Base-by-base conservation (phyloP, 1,139 yeast species). In the Kluyveromyces sp. region DNA sequence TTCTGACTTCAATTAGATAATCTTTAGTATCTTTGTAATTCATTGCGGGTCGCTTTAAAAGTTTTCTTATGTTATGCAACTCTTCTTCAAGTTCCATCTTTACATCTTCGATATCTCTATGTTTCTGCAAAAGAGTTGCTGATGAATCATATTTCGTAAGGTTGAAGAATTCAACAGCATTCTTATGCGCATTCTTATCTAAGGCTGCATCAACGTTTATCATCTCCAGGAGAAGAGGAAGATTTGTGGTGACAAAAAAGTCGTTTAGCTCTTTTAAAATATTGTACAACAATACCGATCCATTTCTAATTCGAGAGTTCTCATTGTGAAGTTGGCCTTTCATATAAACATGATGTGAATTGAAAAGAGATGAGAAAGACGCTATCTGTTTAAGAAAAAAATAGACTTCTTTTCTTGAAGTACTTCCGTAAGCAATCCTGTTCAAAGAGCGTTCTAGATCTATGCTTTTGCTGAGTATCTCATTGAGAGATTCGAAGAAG, bases 361-460 rank as follows among this genome's bases (percentile, higher is more conserved):
- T 49, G 25, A 69, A 60, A 34, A 61, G 57, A 3, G 56, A 51
- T 10, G 56, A 48, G 21, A 68, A 48, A 0, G 74, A 77, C 34
- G 66, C 57, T 46, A 82, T 65, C 41, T 74, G 73, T 37, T 71
- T 72, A 49, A 92, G 65, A 58, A 85, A 75, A 29, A 68, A 60
- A 55, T 75, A 86, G 0, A 86, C 69, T 51, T 89, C 95, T 48
- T 77, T 78, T 37, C 95, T 72, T 25, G 79, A 72, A 21, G 85
- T 74, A 45, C 74, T 73, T 1, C 77, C 77, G 59, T 87, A 88
- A 52, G 86, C 85, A 2, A 87, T 69, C 52, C 84, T 79, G 47
- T 81, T 79, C 41, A 88, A 64, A 3, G 77, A 73, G 47, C 79
- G 75, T 52, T 87, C 89, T 32, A 92, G 65, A 60, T 92, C 97